These are phyloP conservation scores for Aspergillus avenaceus DNA, from an alignment of 495 filamentous ascomycete species.

Conservation along the genomic window DNA sequence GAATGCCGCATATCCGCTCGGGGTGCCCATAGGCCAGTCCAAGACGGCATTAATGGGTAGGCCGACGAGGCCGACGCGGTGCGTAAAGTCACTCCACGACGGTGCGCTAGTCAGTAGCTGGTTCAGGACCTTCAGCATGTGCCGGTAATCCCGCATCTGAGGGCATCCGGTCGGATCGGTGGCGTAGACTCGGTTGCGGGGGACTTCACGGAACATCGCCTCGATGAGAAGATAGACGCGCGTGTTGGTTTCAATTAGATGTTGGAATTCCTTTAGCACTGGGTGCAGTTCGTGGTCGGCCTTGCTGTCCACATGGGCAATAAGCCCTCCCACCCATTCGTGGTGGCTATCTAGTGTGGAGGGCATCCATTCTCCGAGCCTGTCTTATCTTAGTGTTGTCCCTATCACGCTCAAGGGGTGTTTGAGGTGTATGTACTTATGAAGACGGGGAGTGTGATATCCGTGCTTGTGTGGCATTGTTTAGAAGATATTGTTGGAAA, in stretches of 20 bases:
- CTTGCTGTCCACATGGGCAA: constrained; percentile 25
- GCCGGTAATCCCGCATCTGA: constrained; percentile 59
- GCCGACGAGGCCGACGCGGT: constrained; percentile 59
- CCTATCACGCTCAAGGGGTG: too few relatives aligned
- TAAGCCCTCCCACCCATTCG: constrained; percentile 33
- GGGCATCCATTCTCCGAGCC: constrained; percentile 38
- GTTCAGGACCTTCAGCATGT: constrained; percentile 64
- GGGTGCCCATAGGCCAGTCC: constrained; percentile 71
- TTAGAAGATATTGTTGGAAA: background rate
- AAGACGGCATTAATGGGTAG: constrained; percentile 65
- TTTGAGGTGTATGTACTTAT: background rate
- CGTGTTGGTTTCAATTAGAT: constrained; percentile 43
- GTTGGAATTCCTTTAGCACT: constrained; percentile 38
- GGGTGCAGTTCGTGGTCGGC: constrained; percentile 25
- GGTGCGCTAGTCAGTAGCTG: constrained; percentile 59
- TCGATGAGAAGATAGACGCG: constrained; percentile 33
- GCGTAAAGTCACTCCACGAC: constrained; percentile 50
- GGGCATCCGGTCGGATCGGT: constrained; percentile 55
- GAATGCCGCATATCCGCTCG: constrained; percentile 62
- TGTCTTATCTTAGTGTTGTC: constrained; percentile 1
- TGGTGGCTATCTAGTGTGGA: constrained; percentile 23
- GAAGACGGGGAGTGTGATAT: background rate
- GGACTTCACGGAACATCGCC: constrained; percentile 66
- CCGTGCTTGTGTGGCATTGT: background rate
- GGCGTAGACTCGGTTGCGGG: constrained; percentile 48